Conservation (phyloP, 2,329 filamentous ascomycete species). For the Cladosporium oxysporum region DNA sequence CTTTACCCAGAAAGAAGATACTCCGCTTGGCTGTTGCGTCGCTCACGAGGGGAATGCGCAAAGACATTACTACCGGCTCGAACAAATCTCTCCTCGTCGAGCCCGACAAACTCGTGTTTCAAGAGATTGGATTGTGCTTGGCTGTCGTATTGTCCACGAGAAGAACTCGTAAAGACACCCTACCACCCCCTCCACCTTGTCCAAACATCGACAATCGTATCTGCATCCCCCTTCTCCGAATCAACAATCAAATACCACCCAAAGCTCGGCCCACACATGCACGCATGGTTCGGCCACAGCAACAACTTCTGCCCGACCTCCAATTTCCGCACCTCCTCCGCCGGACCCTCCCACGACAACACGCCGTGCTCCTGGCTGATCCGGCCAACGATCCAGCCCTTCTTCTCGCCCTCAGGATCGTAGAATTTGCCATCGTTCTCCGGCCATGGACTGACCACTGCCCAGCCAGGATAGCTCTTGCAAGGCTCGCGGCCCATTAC, state of each 20-base stretch:
- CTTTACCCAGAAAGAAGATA: neutral
- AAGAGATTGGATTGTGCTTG: neutral
- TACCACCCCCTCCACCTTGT: conserved; percentile 70
- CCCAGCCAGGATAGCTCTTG: conserved; percentile 70
- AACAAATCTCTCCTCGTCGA: neutral
- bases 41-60: neutral
- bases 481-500: conserved; percentile 74
- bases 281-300: conserved; percentile 80
- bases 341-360: conserved; percentile 58
- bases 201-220: conserved; percentile 72
- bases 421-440: conserved; percentile 35
- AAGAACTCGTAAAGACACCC: conserved; percentile 2
- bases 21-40: neutral
- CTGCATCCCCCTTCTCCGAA: conserved; percentile 57
- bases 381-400: conserved; percentile 67
- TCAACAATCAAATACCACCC: conserved; percentile 76
- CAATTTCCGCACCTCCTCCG: conserved; percentile 49
- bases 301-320: conserved; percentile 66
- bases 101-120: neutral
- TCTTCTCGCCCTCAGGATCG: conserved; percentile 42
- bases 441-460: conserved; percentile 64
- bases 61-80: neutral
- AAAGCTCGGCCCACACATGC: conserved; percentile 71
- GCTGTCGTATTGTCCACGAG: neutral
- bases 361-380: conserved; percentile 81